Base-by-base conservation (phyloP, 148 eudicot genomes). In the Mesembryanthemum crystallinum region DNA sequence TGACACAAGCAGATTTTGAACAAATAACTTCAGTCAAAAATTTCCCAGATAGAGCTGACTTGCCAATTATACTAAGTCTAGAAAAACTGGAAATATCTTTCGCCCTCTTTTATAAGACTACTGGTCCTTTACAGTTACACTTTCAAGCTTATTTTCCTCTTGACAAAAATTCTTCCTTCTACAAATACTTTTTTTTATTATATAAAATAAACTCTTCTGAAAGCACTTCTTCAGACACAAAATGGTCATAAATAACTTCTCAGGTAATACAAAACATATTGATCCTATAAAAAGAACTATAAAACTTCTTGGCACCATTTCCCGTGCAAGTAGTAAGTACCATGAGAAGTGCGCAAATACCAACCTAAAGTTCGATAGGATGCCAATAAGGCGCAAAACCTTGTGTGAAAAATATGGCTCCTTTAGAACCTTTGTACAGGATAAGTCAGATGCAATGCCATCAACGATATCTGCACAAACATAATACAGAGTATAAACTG, bases 401-500 rank as follows among this genome's bases (percentile, higher is more conserved):
- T 96, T 96, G 69, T 79, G 83, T 13, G 98, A 96, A 83, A 91
- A 88, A 83, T 76, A 82, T 42, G 99, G 98, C 89, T 92, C 97
- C 83, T 73, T 75, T 63, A 95, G 75, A 79, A 80, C 82, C 77
- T 86, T 83, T 68, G 68, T 49, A 29, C 45, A 21, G 64, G 88
- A 85, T 74, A 89, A 58, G 79, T 87, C 88, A 64, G 85, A 77
- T 80, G 77, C 78, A 27, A 14, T 67, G 75, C 80, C 87, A 78
- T 89, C 97, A 85, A 77, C 49, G 63, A 51, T 42, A 81, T 78
- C 62, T 76, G 60, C 75, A 67, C 58, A 77, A 64, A 21, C 18
- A 64, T 39, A 61, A 67, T 37, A 62, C n/a, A 65, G 47, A 76
- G 52, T 52, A 29, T 62, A 66, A 57, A 12, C 18, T 20, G 27